phyloP scores from a whole-genome alignment of 2,329 filamentous ascomycete genomes.

The Alternaria brassicicola region DNA sequence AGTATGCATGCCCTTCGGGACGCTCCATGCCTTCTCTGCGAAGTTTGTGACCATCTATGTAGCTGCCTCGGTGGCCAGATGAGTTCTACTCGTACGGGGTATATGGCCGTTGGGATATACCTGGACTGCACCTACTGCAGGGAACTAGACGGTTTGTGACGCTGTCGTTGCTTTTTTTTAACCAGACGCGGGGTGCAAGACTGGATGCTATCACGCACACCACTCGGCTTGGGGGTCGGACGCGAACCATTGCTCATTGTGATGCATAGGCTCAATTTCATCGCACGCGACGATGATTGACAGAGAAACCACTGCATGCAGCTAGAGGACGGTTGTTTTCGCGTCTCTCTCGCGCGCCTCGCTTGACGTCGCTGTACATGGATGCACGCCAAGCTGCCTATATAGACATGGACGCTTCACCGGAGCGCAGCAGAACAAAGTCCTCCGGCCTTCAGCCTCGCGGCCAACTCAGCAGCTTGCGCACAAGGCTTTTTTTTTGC shows the following conservation, averaged over 20 bases:
- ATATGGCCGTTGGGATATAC: not conserved
- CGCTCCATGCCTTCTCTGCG: not conserved
- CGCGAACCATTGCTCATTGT: not conserved
- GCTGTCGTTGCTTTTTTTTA: not conserved
- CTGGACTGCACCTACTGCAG: not conserved
- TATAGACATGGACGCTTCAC: conserved; percentile 16
- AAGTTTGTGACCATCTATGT: not conserved
- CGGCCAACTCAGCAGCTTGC: conserved; percentile 9
- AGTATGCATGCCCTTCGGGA: not conserved
- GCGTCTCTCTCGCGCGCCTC: conserved; percentile 9
- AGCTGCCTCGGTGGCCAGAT: not conserved
- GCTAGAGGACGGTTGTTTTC: conserved; percentile 3
- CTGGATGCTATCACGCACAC: not conserved
- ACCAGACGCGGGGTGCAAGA: not conserved
- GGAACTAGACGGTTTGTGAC: not conserved
- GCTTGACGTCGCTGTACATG: conserved; percentile 14
- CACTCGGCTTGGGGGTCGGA: not conserved
- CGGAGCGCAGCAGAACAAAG: conserved; percentile 12
- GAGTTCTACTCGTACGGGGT: not conserved
- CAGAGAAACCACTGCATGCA: not conserved
- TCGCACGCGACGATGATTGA: not conserved
- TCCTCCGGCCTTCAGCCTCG: conserved; percentile 12
- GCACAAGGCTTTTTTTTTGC: not conserved
- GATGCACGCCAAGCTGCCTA: conserved; percentile 12
- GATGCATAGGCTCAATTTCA: not conserved